A percentile compares a stretch with the other conserved stretches of the same genome.
Evolutionary conservation across 2,329 filamentous ascomycete species (phyloP).

Genomic region (Biscogniauxia mediterranea): DNA sequence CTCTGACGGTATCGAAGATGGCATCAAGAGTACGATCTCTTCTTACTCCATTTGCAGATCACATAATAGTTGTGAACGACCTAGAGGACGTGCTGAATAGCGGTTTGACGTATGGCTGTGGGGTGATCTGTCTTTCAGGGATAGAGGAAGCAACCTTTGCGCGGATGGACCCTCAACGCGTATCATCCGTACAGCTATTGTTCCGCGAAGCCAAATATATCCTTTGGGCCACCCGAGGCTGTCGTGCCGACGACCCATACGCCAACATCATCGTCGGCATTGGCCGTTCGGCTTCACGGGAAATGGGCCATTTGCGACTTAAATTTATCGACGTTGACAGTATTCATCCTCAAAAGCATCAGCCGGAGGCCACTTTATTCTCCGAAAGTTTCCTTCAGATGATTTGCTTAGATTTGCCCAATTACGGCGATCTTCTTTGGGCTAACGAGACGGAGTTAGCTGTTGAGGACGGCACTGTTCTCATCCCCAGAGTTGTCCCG

Average conservation of each 20-base stretch:
- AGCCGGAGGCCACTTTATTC: no score
- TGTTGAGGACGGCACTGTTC: no score
- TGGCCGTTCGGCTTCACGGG: background rate
- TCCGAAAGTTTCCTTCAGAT: no score
- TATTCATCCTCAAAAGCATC: no score
- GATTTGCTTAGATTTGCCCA: no score
- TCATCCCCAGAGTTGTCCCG: no score
- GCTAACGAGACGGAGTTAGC: no score
- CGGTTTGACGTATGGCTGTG: slow-evolving; percentile 1
- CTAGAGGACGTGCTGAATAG: background rate
- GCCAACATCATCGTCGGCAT: background rate
- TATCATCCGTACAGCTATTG: slow-evolving; percentile 4
- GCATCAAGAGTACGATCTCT: background rate
- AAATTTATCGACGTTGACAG: background rate
- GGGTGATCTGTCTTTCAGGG: slow-evolving; percentile 4
- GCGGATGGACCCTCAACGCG: background rate
- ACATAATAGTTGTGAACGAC: background rate
- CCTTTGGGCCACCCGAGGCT: background rate
- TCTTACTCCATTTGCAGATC: background rate
- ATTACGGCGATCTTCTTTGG: no score
- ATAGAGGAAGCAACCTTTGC: slow-evolving; percentile 8
- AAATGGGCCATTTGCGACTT: background rate
- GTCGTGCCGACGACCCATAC: background rate
- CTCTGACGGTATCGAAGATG: background rate
- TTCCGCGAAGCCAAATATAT: background rate